Percentiles rank a stretch among this genome's conserved stretches.
These are phyloP conservation scores for Suaeda aralocaspica DNA, from an alignment of 148 eudicot species.

Conservation along the genomic window DNA sequence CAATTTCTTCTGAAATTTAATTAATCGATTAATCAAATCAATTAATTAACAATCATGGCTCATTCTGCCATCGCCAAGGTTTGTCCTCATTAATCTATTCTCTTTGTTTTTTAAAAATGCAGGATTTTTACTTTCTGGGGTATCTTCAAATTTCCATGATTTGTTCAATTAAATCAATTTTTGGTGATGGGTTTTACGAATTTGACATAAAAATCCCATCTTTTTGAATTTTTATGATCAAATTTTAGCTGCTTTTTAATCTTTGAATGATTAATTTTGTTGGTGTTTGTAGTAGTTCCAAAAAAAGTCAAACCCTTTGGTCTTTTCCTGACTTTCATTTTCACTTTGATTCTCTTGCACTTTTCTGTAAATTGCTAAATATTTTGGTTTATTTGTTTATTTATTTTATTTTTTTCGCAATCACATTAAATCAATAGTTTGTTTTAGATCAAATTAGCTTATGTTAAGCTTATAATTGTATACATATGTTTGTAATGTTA, in stretches of 20 bases:
- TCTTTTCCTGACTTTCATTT: conserved; percentile 1
- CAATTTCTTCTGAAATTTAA: background rate
- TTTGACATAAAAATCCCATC: background rate
- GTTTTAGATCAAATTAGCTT: conserved; percentile 1
- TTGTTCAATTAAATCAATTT: background rate
- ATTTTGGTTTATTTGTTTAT: background rate
- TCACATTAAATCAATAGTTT: background rate
- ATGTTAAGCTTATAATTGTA: background rate
- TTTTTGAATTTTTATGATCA: conserved; percentile 1
- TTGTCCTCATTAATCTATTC: background rate
- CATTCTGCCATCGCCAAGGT: conserved; percentile 49
- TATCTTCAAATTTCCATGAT: background rate
- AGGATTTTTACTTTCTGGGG: background rate
- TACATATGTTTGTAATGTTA: conserved; percentile 7
- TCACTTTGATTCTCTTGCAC: background rate
- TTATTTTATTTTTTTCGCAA: background rate
- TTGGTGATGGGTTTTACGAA: background rate
- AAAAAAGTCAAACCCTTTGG: conserved; percentile 12
- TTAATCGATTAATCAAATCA: conserved; percentile 11
- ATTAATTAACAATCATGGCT: conserved; percentile 54
- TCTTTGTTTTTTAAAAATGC: background rate
- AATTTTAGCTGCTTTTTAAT: background rate
- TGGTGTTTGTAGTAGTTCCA: background rate
- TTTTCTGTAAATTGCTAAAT: background rate
- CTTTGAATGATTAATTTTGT: background rate